Evolutionary conservation across 139 green algal species (phyloP).

Genomic region (Volvox reticuliferus): DNA sequence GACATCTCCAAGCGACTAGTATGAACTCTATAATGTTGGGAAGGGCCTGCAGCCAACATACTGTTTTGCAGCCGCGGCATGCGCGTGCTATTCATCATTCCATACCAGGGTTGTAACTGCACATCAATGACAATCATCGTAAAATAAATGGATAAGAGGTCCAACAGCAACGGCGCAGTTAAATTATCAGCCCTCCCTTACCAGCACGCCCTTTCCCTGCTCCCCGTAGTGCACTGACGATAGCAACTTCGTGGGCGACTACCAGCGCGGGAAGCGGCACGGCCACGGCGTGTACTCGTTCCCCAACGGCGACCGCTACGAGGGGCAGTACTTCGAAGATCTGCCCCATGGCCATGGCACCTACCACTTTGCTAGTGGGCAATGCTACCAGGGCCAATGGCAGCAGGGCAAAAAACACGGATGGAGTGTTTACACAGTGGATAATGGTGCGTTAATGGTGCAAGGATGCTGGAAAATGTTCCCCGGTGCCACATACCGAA

Average conservation of each 20-base stretch:
- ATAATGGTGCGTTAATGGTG: slow-evolving; percentile 25
- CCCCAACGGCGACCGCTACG: slow-evolving; percentile 77
- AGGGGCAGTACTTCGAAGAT: slow-evolving; percentile 66
- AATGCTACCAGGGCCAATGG: slow-evolving; percentile 82
- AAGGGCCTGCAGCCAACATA: too few species aligned
- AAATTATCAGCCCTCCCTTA: background rate
- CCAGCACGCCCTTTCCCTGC: background rate
- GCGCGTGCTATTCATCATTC: too few species aligned
- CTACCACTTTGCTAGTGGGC: slow-evolving; percentile 76
- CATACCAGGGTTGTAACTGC: too few species aligned
- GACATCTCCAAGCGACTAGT: too few species aligned
- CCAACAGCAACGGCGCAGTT: background rate
- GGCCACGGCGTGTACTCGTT: slow-evolving; percentile 79
- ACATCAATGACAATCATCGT: too few species aligned
- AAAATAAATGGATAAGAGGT: too few species aligned
- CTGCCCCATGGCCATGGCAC: slow-evolving; percentile 73
- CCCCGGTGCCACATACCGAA: too few species aligned
- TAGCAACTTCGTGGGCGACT: slow-evolving; percentile 80
- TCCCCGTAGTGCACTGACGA: slow-evolving; percentile 75
- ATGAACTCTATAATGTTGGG: too few species aligned
- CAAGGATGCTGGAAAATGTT: too few species aligned
- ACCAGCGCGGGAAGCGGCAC: slow-evolving; percentile 75
- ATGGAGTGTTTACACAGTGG: slow-evolving; percentile 77
- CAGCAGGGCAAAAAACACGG: slow-evolving; percentile 79
- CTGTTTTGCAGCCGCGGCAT: too few species aligned